Percentiles rank a stretch among this genome's conserved stretches.
phyloP scores from a whole-genome alignment of 2,329 filamentous ascomycete genomes.

The Fusarium lateritium region DNA sequence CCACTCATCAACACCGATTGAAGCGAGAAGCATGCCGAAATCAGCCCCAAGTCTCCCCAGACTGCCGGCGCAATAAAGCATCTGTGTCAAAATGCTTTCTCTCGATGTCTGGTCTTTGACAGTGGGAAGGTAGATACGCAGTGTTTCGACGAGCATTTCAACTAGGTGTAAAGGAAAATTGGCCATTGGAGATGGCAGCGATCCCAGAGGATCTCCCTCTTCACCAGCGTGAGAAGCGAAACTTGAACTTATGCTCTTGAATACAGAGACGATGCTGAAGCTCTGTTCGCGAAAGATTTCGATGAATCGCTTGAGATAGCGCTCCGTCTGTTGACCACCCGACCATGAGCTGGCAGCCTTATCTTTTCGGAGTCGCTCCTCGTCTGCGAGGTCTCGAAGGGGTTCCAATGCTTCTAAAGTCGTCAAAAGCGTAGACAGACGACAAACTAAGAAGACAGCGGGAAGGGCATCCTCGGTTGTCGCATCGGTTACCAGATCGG shows the following conservation, averaged over 20 bases:
- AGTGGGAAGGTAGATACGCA: slow-evolving; percentile 83
- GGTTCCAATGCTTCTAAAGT: slow-evolving; percentile 89
- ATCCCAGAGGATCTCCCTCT: slow-evolving; percentile 60
- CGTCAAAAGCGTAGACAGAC: slow-evolving; percentile 82
- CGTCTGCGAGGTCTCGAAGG: slow-evolving; percentile 88
- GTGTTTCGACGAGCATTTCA: slow-evolving; percentile 82
- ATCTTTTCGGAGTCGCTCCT: slow-evolving; percentile 74
- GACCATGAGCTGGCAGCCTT: slow-evolving; percentile 66
- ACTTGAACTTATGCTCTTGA: slow-evolving; percentile 80
- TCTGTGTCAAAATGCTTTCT: slow-evolving; percentile 92
- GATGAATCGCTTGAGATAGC: slow-evolving; percentile 94
- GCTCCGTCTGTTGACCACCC: slow-evolving; percentile 91
- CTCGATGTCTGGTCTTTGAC: slow-evolving; percentile 84
- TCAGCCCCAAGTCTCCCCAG: slow-evolving; percentile 91
- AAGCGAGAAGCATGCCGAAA: slow-evolving; percentile 88
- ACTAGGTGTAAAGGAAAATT: slow-evolving; percentile 90
- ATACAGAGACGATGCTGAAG: slow-evolving; percentile 95
- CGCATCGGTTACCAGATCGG: slow-evolving; percentile 71
- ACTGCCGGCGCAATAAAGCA: slow-evolving; percentile 93
- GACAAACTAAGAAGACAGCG: slow-evolving; percentile 88
- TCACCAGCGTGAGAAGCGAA: slow-evolving; percentile 41
- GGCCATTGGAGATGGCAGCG: slow-evolving; percentile 81
- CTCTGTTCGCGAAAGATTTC: slow-evolving; percentile 98
- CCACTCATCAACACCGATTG: slow-evolving; percentile 77
- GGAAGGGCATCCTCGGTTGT: slow-evolving; percentile 78